Evolutionary conservation across 1,284 basidiomycete species (phyloP).

Genomic region (Neolentinus lepideus): DNA sequence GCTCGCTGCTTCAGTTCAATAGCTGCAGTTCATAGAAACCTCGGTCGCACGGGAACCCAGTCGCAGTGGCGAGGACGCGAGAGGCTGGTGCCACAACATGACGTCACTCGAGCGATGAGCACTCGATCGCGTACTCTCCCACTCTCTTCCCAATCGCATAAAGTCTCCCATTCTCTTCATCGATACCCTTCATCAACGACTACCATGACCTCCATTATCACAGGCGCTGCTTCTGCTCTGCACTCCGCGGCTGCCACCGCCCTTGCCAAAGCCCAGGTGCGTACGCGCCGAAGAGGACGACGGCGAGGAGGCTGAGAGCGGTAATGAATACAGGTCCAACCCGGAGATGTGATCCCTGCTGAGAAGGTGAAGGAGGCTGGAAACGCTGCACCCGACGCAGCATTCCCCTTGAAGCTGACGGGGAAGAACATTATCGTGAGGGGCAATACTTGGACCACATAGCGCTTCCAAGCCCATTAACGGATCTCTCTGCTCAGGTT

Average conservation of each 20-base stretch:
- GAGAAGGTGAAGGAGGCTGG: conserved; percentile 49
- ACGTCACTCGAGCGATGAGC: too few relatives aligned
- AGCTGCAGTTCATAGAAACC: too few relatives aligned
- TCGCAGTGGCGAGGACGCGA: too few relatives aligned
- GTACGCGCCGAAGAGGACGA: conserved; percentile 39
- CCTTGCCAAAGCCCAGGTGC: conserved; percentile 31
- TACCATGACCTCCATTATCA: conserved; percentile 41
- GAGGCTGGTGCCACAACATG: too few relatives aligned
- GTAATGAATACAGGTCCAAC: conserved; percentile 2
- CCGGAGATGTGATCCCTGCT: conserved; percentile 18
- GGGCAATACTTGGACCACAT: too few relatives aligned
- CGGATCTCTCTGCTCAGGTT: too few relatives aligned
- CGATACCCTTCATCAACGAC: neutral
- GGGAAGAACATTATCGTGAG: conserved; percentile 71
- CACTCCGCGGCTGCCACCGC: conserved; percentile 47
- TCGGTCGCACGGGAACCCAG: too few relatives aligned
- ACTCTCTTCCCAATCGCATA: neutral
- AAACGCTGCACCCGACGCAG: conserved; percentile 30
- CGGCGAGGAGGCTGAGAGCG: conserved; percentile 19
- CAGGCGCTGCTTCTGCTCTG: conserved; percentile 39
- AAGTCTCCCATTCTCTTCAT: neutral
- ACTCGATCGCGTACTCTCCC: neutral
- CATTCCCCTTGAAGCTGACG: conserved; percentile 41
- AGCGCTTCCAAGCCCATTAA: too few relatives aligned
- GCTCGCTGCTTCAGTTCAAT: too few relatives aligned